phyloP scores from a whole-genome alignment of 2,329 filamentous ascomycete genomes.

The Botrytis paeoniae region DNA sequence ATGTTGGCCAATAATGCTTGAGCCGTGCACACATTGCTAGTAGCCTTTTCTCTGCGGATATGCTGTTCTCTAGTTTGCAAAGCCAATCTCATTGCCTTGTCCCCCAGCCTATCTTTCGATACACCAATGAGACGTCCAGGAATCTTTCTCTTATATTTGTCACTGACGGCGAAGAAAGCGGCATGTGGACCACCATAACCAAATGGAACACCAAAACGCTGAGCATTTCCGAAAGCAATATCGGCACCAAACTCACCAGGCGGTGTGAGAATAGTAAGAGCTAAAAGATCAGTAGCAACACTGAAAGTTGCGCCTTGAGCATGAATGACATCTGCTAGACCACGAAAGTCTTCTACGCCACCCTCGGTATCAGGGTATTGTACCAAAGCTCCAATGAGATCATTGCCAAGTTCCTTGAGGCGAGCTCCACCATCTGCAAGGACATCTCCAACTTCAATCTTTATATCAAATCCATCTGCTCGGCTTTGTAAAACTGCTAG shows the following conservation, averaged over 20 bases:
- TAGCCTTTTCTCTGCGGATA: constrained; percentile 93
- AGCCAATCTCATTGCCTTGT: constrained; percentile 76
- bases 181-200: constrained; percentile 94
- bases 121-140: constrained; percentile 87
- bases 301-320: constrained; percentile 74
- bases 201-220: constrained; percentile 87
- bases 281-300: constrained; percentile 85
- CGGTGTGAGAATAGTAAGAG: constrained; percentile 80
- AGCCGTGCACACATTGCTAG: constrained; percentile 95
- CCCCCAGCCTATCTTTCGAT: constrained; percentile 84
- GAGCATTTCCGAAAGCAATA: constrained; percentile 89
- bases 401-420: constrained; percentile 72
- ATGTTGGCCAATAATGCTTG: constrained; percentile 94
- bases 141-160: constrained; percentile 92
- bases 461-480: constrained; percentile 88
- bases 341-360: constrained; percentile 70
- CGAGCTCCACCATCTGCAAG: constrained; percentile 60
- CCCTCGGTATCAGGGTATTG: constrained; percentile 93
- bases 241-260: constrained; percentile 94
- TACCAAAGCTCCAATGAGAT: constrained; percentile 85
- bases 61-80: constrained; percentile 95
- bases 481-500: constrained; percentile 79
- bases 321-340: constrained; percentile 74
- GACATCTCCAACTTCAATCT: constrained; percentile 70
- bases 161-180: constrained; percentile 88